Conservation (phyloP, 805 yeast genomes). For the Nakazawaea pomicola region DNA sequence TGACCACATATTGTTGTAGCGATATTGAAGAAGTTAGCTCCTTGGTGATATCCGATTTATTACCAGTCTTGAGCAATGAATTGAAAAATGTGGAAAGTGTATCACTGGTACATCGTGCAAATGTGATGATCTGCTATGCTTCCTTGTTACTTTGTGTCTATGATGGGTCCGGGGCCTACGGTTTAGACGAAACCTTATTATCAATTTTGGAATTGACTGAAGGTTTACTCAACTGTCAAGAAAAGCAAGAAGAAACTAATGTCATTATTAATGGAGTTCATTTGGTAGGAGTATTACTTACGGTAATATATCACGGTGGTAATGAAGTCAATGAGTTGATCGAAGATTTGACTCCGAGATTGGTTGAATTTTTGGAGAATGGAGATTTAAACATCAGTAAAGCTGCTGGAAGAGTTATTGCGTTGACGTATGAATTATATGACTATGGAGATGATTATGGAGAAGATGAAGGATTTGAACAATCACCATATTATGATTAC, state of each 20-base stretch:
- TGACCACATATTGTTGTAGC: slow-evolving; percentile 38
- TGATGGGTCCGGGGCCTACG: slow-evolving; percentile 45
- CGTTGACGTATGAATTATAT: slow-evolving; percentile 49
- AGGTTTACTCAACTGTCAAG: slow-evolving; percentile 15
- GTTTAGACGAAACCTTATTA: slow-evolving; percentile 39
- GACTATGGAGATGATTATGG: slow-evolving; percentile 36
- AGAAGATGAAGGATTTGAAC: slow-evolving; percentile 33
- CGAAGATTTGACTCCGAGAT: slow-evolving; percentile 33
- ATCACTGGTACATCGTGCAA: slow-evolving; percentile 15
- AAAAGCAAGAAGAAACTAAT: slow-evolving; percentile 29
- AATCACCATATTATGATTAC: slow-evolving; percentile 49
- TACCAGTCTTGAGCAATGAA: slow-evolving; percentile 24
- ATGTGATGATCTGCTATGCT: slow-evolving; percentile 22
- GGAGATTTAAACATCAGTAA: slow-evolving; percentile 42
- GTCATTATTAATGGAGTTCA: slow-evolving; percentile 41
- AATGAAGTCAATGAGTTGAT: slow-evolving; percentile 33
- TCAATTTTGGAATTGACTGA: slow-evolving; percentile 42
- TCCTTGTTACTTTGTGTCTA: slow-evolving; percentile 36
- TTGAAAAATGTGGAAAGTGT: slow-evolving; percentile 12
- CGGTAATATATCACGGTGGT: slow-evolving; percentile 35
- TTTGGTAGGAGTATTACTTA: slow-evolving; percentile 39
- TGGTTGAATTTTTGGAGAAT: slow-evolving; percentile 37
- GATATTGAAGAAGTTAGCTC: slow-evolving; percentile 47
- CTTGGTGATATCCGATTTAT: slow-evolving; percentile 22
- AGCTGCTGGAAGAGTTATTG: slow-evolving; percentile 53